These are phyloP conservation scores for Gaultheria prostrata DNA, from an alignment of 148 eudicot species.

Conservation along the genomic window DNA sequence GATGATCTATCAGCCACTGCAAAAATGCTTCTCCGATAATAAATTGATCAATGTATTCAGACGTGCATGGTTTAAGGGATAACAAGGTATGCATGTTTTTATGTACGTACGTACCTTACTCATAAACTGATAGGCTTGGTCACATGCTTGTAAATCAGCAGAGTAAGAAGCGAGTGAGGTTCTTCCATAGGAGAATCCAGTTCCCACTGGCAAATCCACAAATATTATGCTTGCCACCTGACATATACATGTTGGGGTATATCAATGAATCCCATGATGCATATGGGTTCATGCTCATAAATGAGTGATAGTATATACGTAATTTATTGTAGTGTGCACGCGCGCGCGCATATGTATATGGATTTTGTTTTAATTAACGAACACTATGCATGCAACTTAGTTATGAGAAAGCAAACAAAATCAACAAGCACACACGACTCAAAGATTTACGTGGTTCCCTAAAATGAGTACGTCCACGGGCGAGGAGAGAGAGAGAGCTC, in stretches of 20 bases:
- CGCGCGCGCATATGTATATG: no score
- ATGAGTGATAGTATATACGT: no score
- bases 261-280: background rate
- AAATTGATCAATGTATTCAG: background rate
- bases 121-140: slow-evolving; percentile 37
- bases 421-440: no score
- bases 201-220: slow-evolving; percentile 60
- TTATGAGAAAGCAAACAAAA: no score
- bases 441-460: no score
- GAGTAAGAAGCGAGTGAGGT: slow-evolving; percentile 32
- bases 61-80: background rate
- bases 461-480: no score
- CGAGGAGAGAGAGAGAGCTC: no score
- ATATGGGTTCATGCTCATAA: background rate
- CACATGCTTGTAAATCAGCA: slow-evolving; percentile 36
- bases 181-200: slow-evolving; percentile 71
- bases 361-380: no score
- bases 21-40: background rate
- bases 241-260: background rate
- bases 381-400: no score
- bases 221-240: slow-evolving; percentile 62
- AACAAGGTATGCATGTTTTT: background rate
- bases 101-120: slow-evolving; percentile 49
- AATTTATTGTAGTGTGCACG: no score
- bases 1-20: slow-evolving; percentile 51